Evolutionary conservation across 208 protist species (phyloP).

Genomic region (Vickermania spadyakhi): DNA sequence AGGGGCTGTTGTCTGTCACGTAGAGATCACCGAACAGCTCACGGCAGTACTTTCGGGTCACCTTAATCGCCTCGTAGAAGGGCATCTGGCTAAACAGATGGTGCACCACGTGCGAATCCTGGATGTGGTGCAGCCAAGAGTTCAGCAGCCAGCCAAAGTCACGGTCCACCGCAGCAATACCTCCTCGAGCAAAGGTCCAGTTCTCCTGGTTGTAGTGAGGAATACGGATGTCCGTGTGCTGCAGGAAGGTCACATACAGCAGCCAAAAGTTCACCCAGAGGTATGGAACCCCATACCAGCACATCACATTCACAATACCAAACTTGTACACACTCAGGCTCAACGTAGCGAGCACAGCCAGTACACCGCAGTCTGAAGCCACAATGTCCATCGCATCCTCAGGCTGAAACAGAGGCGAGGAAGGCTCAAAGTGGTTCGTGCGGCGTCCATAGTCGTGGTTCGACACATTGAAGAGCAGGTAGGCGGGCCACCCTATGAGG

Average conservation of each 20-base stretch:
- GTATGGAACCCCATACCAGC: slow-evolving; percentile 79
- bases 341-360: slow-evolving; percentile 39
- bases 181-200: slow-evolving; percentile 93
- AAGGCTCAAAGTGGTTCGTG: slow-evolving; percentile 79
- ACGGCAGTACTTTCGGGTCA: slow-evolving; percentile 69
- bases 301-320: slow-evolving; percentile 43
- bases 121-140: slow-evolving; percentile 89
- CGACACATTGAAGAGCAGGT: slow-evolving; percentile 77
- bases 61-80: slow-evolving; percentile 87
- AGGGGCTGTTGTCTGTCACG: slow-evolving; percentile 38
- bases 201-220: slow-evolving; percentile 87
- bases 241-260: slow-evolving; percentile 88
- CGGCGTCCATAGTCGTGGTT: slow-evolving; percentile 63
- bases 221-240: slow-evolving; percentile 89
- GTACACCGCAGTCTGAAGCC: slow-evolving; percentile 59
- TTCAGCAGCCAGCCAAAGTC: slow-evolving; percentile 83
- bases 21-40: slow-evolving; percentile 65
- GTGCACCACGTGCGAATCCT: slow-evolving; percentile 91
- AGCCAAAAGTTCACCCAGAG: slow-evolving; percentile 91
- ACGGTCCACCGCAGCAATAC: slow-evolving; percentile 87
- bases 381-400: slow-evolving; percentile 63
- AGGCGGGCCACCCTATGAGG: slow-evolving; percentile 83
- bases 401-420: slow-evolving; percentile 67
- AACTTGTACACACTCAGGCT: slow-evolving; percentile 25
- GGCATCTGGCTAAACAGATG: slow-evolving; percentile 93